Percentiles rank a stretch among this genome's conserved stretches.
These are phyloP conservation scores for Candida patagonica DNA, from an alignment of 805 yeast species.

Conservation along the genomic window DNA sequence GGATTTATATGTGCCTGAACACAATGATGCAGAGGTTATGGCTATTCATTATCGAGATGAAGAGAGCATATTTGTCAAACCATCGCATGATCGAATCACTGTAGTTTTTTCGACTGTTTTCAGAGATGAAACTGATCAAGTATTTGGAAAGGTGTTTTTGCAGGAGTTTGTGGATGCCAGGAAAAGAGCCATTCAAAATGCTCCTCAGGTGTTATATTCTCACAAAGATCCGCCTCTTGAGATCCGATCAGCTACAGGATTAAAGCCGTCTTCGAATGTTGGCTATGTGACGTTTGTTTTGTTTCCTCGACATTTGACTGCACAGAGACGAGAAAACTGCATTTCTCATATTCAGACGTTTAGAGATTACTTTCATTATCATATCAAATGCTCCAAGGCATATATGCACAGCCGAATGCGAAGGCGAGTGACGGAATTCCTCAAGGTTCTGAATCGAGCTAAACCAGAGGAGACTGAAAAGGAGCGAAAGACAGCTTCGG, in stretches of 20 bases:
- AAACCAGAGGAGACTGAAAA: constrained; percentile 84
- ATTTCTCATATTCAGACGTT: constrained; percentile 86
- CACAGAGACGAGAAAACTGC: constrained; percentile 72
- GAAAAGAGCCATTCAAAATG: constrained; percentile 89
- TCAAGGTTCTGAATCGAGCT: constrained; percentile 93
- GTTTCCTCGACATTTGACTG: constrained; percentile 47
- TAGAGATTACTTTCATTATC: constrained; percentile 97
- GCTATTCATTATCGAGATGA: constrained; percentile 82
- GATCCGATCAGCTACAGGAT: constrained; percentile 38
- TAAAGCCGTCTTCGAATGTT: constrained; percentile 32
- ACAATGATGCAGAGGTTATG: constrained; percentile 47
- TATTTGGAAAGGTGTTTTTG: constrained; percentile 29
- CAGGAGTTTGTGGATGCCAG: constrained; percentile 91
- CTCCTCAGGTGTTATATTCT: constrained; percentile 93
- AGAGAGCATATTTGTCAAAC: constrained; percentile 83
- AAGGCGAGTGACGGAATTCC: constrained; percentile 84
- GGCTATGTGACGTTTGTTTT: constrained; percentile 52
- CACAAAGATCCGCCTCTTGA: constrained; percentile 92
- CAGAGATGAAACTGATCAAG: constrained; percentile 92
- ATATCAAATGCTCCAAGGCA: constrained; percentile 96
- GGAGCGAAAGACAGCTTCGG: constrained; percentile 66
- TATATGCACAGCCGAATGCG: constrained; percentile 98
- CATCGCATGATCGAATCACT: constrained; percentile 92
- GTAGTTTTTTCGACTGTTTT: constrained; percentile 91
- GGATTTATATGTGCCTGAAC: constrained; percentile 33